Conservation (phyloP, 805 yeast species). For the Cyberlindnera saturnus region DNA sequence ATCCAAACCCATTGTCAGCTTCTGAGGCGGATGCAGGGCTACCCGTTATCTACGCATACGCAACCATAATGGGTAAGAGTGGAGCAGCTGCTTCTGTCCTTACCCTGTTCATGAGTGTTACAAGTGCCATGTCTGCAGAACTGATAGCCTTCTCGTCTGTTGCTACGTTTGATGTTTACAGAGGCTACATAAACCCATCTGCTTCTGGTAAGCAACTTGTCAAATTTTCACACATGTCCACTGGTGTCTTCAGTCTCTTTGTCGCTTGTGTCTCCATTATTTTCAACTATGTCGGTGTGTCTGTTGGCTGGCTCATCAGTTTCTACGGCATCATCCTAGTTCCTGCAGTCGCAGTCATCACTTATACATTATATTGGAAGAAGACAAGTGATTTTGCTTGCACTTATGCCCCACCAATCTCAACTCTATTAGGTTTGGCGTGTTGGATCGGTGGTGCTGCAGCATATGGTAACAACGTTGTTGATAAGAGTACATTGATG, state of each 20-base stretch:
- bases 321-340: constrained; percentile 34
- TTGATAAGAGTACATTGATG: constrained; percentile 16
- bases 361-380: constrained; percentile 29
- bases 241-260: constrained; percentile 34
- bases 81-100: constrained; percentile 37
- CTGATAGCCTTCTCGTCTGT: constrained; percentile 36
- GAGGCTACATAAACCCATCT: constrained; percentile 32
- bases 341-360: constrained; percentile 31
- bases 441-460: constrained; percentile 23
- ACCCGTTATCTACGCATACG: constrained; percentile 31
- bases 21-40: constrained; percentile 35
- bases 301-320: constrained; percentile 35
- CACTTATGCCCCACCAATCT: constrained; percentile 20
- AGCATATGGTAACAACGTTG: constrained; percentile 15
- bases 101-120: constrained; percentile 37
- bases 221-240: constrained; percentile 28
- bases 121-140: constrained; percentile 38
- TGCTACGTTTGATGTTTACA: constrained; percentile 34
- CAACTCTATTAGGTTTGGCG: constrained; percentile 20
- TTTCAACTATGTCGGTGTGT: constrained; percentile 36
- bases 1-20: constrained; percentile 32
- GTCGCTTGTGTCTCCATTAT: constrained; percentile 33
- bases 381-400: constrained; percentile 15
- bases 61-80: constrained; percentile 42
- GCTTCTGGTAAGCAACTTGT: constrained; percentile 35